These are phyloP conservation scores for Xylaria digitata DNA, from an alignment of 2,329 filamentous ascomycete species.

Conservation along the genomic window DNA sequence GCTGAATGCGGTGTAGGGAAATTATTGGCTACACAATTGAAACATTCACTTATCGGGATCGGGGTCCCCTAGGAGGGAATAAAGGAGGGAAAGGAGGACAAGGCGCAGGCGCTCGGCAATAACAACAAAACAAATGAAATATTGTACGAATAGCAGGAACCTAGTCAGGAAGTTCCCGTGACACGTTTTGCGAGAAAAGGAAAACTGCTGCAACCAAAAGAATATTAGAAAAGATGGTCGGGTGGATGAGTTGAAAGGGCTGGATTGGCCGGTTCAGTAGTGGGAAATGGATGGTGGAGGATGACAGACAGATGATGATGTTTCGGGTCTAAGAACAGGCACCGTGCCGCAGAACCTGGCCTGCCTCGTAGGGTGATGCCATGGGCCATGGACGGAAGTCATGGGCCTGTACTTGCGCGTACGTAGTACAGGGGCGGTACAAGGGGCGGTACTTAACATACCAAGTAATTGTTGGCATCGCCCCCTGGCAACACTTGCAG, in stretches of 20 bases:
- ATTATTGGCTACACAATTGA: slow-evolving; percentile 41
- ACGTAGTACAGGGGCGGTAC: no score
- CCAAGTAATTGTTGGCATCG: slow-evolving; percentile 10
- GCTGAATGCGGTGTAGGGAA: slow-evolving; percentile 28
- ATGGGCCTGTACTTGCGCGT: neutral
- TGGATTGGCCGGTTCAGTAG: slow-evolving; percentile 35
- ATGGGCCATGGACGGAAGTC: slow-evolving; percentile 8
- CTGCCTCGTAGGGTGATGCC: slow-evolving; percentile 11
- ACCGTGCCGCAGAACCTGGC: slow-evolving; percentile 26
- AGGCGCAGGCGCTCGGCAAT: slow-evolving; percentile 22
- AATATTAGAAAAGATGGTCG: slow-evolving; percentile 30
- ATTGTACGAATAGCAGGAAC: slow-evolving; percentile 9
- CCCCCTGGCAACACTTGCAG: slow-evolving; percentile 17
- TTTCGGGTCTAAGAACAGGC: slow-evolving; percentile 32
- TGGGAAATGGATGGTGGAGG: slow-evolving; percentile 34
- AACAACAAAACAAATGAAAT: slow-evolving; percentile 33
- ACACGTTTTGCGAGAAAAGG: slow-evolving; percentile 12
- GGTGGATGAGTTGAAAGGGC: slow-evolving; percentile 29
- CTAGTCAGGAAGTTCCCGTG: slow-evolving; percentile 10
- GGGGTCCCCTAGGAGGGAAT: slow-evolving; percentile 20
- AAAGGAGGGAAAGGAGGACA: slow-evolving; percentile 30
- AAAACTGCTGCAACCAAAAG: slow-evolving; percentile 27
- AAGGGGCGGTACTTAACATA: no score
- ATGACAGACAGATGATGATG: slow-evolving; percentile 40
- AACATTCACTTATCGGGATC: slow-evolving; percentile 37